Evolutionary conservation across 208 protist species (phyloP).

Genomic region (Leishmania amazonensis): DNA sequence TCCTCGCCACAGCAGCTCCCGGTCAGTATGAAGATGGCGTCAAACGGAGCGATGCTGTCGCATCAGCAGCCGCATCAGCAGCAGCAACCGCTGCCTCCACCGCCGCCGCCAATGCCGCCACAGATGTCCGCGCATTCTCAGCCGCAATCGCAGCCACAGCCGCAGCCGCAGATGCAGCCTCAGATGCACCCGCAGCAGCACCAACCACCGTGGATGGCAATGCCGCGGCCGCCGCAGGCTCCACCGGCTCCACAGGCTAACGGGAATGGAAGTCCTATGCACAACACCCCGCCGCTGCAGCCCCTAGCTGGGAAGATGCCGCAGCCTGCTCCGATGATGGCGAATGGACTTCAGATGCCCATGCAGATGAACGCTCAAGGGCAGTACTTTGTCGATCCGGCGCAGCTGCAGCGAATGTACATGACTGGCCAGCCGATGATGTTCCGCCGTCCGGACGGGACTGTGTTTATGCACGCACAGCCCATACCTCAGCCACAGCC

Average conservation of each 20-base stretch:
- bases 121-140: slow-evolving; percentile 5
- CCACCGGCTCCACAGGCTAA: slow-evolving; percentile 24
- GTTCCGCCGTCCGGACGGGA: slow-evolving; percentile 33
- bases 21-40: slow-evolving; percentile 15
- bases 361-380: slow-evolving; percentile 39
- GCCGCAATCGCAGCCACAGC: background rate
- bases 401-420: slow-evolving; percentile 33
- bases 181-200: slow-evolving; percentile 18
- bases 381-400: slow-evolving; percentile 27
- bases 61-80: slow-evolving; percentile 14
- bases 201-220: slow-evolving; percentile 30
- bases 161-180: slow-evolving; percentile 13
- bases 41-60: slow-evolving; percentile 13
- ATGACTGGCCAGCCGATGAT: slow-evolving; percentile 27
- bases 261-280: slow-evolving; percentile 10
- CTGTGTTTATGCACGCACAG: slow-evolving; percentile 34
- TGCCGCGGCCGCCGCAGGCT: slow-evolving; percentile 27
- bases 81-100: slow-evolving; percentile 6
- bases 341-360: slow-evolving; percentile 16
- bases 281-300: slow-evolving; percentile 29
- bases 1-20: slow-evolving; percentile 27
- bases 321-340: slow-evolving; percentile 20
- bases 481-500: slow-evolving; percentile 20
- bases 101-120: slow-evolving; percentile 16
- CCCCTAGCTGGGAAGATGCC: slow-evolving; percentile 16